Evolutionary conservation across 2,329 filamentous ascomycete species (phyloP).

Genomic region (Pseudogymnoascus sp.): DNA sequence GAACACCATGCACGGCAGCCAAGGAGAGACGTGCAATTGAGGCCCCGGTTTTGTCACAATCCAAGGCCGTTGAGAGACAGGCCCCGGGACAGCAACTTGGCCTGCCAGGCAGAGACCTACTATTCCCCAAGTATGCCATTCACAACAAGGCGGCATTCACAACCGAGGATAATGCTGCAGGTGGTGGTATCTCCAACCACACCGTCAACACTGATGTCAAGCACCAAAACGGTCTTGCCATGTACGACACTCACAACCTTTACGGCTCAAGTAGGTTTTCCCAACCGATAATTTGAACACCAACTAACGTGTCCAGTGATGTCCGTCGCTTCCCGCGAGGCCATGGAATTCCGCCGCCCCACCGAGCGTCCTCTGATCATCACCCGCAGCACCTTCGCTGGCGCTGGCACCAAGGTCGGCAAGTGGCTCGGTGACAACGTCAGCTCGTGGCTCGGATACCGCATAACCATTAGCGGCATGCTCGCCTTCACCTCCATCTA

Average conservation of each 20-base stretch:
- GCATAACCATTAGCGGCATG: conserved; percentile 49
- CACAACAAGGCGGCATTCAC: conserved; percentile 49
- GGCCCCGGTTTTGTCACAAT: neutral
- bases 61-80: conserved; percentile 13
- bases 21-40: conserved; percentile 19
- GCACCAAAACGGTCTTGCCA: conserved; percentile 56
- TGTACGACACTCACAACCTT: conserved; percentile 72
- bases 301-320: conserved; percentile 43
- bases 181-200: conserved; percentile 44
- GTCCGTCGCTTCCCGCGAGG: conserved; percentile 53
- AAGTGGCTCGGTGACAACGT: conserved; percentile 54
- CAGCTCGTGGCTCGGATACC: conserved; percentile 51
- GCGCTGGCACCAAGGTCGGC: conserved; percentile 56
- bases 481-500: conserved; percentile 56
- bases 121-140: conserved; percentile 58
- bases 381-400: conserved; percentile 67
- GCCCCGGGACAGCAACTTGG: conserved; percentile 41
- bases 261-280: conserved; percentile 51
- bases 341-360: conserved; percentile 60
- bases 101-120: conserved; percentile 52
- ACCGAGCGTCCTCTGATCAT: conserved; percentile 60
- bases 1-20: conserved; percentile 29
- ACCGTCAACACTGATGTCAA: conserved; percentile 60
- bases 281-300: conserved; percentile 1
- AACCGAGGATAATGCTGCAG: conserved; percentile 34